Conservation (phyloP, 176 grass and related monocot genomes). For the Rhipidocladum racemiflorum region DNA sequence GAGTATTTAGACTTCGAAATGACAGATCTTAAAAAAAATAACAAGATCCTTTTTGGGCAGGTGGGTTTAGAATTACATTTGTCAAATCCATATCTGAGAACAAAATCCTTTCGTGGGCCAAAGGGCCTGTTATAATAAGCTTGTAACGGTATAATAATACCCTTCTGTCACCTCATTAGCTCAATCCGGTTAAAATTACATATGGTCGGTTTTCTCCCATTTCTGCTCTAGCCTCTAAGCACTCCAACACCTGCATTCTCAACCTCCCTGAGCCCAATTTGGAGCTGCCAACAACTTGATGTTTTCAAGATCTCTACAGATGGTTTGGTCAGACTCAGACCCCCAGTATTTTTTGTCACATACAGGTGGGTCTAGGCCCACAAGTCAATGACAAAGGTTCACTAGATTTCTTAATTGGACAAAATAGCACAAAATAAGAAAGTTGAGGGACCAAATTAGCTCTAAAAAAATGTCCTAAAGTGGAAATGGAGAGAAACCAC, state of each 20-base stretch:
- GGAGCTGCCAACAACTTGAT: background rate
- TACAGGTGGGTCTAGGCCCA: background rate
- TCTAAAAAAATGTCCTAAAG: background rate
- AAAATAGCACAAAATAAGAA: background rate
- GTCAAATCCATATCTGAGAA: background rate
- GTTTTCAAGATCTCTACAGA: background rate
- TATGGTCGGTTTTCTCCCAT: background rate
- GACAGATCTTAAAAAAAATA: background rate
- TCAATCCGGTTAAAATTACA: background rate
- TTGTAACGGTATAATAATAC: background rate
- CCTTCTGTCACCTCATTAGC: background rate
- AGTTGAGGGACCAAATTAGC: background rate
- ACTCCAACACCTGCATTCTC: background rate
- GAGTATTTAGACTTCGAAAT: background rate
- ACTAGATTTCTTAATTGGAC: background rate
- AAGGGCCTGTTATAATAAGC: background rate
- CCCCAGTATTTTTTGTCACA: background rate
- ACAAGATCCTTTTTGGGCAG: background rate
- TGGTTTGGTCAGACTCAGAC: too few relatives aligned
- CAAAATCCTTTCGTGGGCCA: background rate
- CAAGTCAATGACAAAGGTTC: background rate
- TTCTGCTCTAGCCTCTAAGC: background rate
- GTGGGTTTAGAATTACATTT: background rate
- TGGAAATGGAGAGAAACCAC: background rate
- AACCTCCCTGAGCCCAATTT: background rate